A percentile compares a stretch with the other conserved stretches of the same genome.
phyloP scores from a whole-genome alignment of 2,329 filamentous ascomycete genomes.

The Ophiosphaerella korrae region DNA sequence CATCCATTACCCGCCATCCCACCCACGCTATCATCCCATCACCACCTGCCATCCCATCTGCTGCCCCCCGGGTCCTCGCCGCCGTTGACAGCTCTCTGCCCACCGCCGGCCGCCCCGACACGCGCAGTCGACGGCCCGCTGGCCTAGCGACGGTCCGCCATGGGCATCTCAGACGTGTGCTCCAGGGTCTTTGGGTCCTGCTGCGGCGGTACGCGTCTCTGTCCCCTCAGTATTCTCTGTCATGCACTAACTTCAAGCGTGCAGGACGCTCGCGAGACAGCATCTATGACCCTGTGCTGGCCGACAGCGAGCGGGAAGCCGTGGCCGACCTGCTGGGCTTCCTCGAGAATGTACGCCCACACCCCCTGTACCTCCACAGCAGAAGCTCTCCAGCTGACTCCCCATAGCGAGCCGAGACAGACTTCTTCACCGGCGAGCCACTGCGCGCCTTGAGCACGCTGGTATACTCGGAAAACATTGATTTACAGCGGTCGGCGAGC shows the following conservation, averaged over 20 bases:
- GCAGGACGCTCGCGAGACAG: slow-evolving; percentile 54
- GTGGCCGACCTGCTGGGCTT: slow-evolving; percentile 95
- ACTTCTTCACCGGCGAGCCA: slow-evolving; percentile 97
- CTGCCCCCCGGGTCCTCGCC: slow-evolving; percentile 3
- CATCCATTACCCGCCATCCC: slow-evolving; percentile 8
- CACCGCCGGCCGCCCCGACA: slow-evolving; percentile 10
- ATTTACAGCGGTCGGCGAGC: slow-evolving; percentile 94
- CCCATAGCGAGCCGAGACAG: slow-evolving; percentile 84
- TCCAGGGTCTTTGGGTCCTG: slow-evolving; percentile 44
- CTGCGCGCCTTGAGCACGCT: slow-evolving; percentile 91
- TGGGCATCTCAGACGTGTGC: slow-evolving; percentile 46
- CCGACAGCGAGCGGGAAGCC: slow-evolving; percentile 94
- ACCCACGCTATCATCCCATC: slow-evolving; percentile 5
- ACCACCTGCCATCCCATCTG: slow-evolving; percentile 18
- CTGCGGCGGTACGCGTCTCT: slow-evolving; percentile 42
- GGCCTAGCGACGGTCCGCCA: slow-evolving; percentile 38
- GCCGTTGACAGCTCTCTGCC: slow-evolving; percentile 5
- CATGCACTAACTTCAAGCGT: slow-evolving; percentile 21
- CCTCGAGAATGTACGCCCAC: slow-evolving; percentile 79
- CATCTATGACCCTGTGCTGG: slow-evolving; percentile 68
- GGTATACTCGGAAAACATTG: slow-evolving; percentile 98
- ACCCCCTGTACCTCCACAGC: slow-evolving; percentile 30
- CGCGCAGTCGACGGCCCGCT: slow-evolving; percentile 23
- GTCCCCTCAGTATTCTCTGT: slow-evolving; percentile 1
- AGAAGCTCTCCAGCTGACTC: slow-evolving; percentile 38